Conservation (phyloP, 208 protist species). For the Leishmania turanica region DNA sequence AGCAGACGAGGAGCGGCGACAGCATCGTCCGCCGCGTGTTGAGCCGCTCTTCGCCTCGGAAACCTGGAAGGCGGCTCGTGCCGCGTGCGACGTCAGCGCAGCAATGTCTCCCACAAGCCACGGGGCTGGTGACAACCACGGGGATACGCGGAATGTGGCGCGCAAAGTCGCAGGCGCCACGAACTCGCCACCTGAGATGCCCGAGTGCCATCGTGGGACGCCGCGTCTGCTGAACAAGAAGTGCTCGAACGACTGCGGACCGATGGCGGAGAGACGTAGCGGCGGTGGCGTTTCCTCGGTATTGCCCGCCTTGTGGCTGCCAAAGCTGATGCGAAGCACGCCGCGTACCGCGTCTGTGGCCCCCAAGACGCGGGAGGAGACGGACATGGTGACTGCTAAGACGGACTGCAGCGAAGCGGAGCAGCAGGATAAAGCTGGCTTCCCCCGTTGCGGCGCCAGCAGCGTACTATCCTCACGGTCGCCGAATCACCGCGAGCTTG, state of each 20-base stretch:
- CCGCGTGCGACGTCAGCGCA: background rate
- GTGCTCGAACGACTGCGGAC: constrained; percentile 14
- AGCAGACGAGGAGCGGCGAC: background rate
- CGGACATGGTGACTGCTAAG: background rate
- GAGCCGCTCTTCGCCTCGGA: constrained; percentile 23
- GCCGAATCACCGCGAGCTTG: too few relatives aligned
- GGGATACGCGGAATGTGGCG: background rate
- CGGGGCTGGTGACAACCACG: background rate
- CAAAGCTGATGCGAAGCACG: background rate
- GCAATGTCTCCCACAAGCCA: background rate
- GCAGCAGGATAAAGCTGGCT: background rate
- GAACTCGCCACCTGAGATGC: background rate
- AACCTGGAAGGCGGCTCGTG: background rate
- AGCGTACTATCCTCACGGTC: background rate
- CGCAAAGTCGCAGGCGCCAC: background rate
- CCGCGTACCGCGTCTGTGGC: background rate
- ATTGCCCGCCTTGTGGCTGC: constrained; percentile 6
- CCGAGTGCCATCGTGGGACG: background rate
- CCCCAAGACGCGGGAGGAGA: background rate
- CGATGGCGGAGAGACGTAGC: constrained; percentile 3
- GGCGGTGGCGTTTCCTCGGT: background rate
- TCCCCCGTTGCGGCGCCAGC: background rate
- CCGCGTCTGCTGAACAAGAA: constrained; percentile 11
- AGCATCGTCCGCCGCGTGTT: background rate
- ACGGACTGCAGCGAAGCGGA: background rate